phyloP scores from a whole-genome alignment of 176 grass and related monocot species.

The Themeda triandra region DNA sequence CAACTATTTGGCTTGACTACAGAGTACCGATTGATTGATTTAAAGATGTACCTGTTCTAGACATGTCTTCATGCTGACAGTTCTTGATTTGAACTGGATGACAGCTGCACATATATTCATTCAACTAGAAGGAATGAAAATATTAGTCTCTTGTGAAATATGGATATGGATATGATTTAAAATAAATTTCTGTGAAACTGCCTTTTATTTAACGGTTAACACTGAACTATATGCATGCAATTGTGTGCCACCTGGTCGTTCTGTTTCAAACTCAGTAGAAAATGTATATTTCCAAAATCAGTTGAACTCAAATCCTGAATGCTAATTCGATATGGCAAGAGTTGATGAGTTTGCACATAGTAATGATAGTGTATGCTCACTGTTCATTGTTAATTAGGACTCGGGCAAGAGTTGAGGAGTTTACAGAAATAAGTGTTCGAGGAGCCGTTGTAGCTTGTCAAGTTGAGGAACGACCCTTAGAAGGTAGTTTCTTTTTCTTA shows the following conservation, averaged over 20 bases:
- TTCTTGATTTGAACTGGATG: not conserved
- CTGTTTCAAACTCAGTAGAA: too few relatives aligned
- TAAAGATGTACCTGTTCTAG: not conserved
- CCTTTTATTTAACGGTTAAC: too few relatives aligned
- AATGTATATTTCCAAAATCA: too few relatives aligned
- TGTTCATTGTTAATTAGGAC: not conserved
- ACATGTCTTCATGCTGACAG: not conserved
- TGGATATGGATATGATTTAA: not conserved
- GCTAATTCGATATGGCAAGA: not conserved
- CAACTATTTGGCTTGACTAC: not conserved
- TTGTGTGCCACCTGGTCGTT: too few relatives aligned
- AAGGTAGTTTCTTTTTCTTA: not conserved
- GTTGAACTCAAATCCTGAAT: too few relatives aligned
- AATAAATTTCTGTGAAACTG: not conserved
- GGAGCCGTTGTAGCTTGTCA: not conserved
- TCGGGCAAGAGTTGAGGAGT: not conserved
- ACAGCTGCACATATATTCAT: not conserved
- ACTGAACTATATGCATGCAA: too few relatives aligned
- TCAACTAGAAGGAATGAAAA: too few relatives aligned
- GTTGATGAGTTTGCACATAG: not conserved
- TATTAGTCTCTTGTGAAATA: not conserved
- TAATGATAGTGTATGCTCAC: not conserved
- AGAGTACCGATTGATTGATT: not conserved
- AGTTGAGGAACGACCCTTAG: not conserved
- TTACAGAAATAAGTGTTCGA: not conserved